phyloP scores from a whole-genome alignment of 1,284 basidiomycete species.

The Ustilago bromivora region DNA sequence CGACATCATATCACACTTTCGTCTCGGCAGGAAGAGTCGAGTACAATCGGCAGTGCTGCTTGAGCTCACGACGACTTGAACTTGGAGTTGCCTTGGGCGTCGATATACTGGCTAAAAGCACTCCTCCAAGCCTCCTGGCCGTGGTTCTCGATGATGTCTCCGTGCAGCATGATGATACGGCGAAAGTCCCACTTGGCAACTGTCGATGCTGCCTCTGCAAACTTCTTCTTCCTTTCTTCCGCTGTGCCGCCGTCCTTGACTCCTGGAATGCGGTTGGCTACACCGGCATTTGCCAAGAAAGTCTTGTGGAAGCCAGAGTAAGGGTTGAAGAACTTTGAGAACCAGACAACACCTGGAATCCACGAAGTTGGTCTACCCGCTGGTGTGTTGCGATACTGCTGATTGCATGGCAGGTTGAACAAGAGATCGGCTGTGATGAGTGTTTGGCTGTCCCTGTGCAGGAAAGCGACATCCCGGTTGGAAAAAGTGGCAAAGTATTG shows the following conservation, averaged over 20 bases:
- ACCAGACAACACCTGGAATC: slow-evolving; percentile 57
- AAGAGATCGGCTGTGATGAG: slow-evolving; percentile 88
- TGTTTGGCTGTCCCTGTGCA: slow-evolving; percentile 81
- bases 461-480: slow-evolving; percentile 90
- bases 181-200: slow-evolving; percentile 87
- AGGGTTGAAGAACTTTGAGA: slow-evolving; percentile 49
- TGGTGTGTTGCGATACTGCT: slow-evolving; percentile 74
- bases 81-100: slow-evolving; percentile 49
- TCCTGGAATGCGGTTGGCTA: slow-evolving; percentile 38
- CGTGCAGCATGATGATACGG: slow-evolving; percentile 91
- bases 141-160: slow-evolving; percentile 83
- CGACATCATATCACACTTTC: no score
- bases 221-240: slow-evolving; percentile 50
- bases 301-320: slow-evolving; percentile 42
- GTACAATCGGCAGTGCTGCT: no score
- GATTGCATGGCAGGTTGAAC: slow-evolving; percentile 86
- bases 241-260: slow-evolving; percentile 68
- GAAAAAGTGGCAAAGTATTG: slow-evolving; percentile 81
- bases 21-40: no score
- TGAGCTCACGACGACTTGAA: slow-evolving; percentile 35
- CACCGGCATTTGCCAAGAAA: slow-evolving; percentile 51
- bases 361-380: slow-evolving; percentile 43
- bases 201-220: slow-evolving; percentile 74
- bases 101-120: slow-evolving; percentile 53
- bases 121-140: slow-evolving; percentile 78